Conservation (phyloP, 306 rosid genomes). For the Amphicarpaea edgeworthii region DNA sequence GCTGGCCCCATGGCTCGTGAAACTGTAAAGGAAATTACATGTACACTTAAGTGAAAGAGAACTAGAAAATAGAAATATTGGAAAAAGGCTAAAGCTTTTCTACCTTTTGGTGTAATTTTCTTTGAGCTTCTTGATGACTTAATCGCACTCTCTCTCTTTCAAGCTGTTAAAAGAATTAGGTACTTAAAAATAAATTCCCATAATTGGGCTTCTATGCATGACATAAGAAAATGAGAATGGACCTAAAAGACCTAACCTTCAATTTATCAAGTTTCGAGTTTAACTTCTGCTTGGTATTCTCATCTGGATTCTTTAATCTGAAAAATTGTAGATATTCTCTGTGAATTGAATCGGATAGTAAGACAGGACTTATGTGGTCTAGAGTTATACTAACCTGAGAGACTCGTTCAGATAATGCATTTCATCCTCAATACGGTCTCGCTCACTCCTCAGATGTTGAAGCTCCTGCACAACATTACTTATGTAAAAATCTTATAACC, state of each 20-base stretch:
- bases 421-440: slow-evolving; percentile 83
- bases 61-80: slow-evolving; percentile 16
- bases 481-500: slow-evolving; percentile 29
- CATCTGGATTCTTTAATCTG: slow-evolving; percentile 72
- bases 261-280: slow-evolving; percentile 57
- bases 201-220: slow-evolving; percentile 26
- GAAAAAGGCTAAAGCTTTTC: slow-evolving; percentile 1
- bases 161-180: slow-evolving; percentile 53
- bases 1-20: slow-evolving; percentile 94
- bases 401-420: slow-evolving; percentile 80
- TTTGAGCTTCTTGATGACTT: slow-evolving; percentile 75
- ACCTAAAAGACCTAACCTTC: slow-evolving; percentile 67
- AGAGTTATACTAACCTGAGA: slow-evolving; percentile 68
- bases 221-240: neutral
- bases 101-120: slow-evolving; percentile 81
- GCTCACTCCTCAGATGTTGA: slow-evolving; percentile 72
- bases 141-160: slow-evolving; percentile 65
- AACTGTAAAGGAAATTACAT: slow-evolving; percentile 55
- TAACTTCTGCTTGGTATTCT: slow-evolving; percentile 54
- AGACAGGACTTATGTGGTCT: slow-evolving; percentile 25
- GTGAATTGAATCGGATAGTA: slow-evolving; percentile 1
- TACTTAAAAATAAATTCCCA: slow-evolving; percentile 11
- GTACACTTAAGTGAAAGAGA: slow-evolving; percentile 13
- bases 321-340: slow-evolving; percentile 20
- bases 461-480: slow-evolving; percentile 65